Evolutionary conservation across 257 asterid species (phyloP), one percentile per base, ranked within the genome.

Genomic region (Forsythia suspensa): DNA sequence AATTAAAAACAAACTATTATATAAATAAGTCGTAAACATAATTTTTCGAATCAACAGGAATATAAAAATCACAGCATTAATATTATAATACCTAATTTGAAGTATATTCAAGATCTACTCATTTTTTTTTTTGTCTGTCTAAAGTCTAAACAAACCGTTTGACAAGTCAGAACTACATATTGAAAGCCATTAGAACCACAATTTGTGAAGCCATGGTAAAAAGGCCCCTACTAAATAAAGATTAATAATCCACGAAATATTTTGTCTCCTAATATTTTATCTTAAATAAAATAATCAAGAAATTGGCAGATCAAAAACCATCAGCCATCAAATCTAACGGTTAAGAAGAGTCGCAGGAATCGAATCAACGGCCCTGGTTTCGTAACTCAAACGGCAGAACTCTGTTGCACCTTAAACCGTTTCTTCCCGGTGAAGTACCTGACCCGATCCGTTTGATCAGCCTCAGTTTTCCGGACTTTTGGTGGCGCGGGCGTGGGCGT

Each of bases 321-420:
- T 63, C 34, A 66, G 44, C 4, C 55, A 72, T 69, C 38, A 4
- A 18, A 55, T 81, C 88, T 34, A 39, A 81, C 78, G 88, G 87
- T 81, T 76, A 79, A 18, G 44, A 74, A 36, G 75, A 48, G 13
- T 80, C 76, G 5, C 74, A 73, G 41, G 21, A 75, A 71, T 73
- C 80, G 48, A 78, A 79, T 86, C 88, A 24, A 83, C 74, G 81
- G 88, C 61, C 37, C 75, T n/a, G 18, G 74, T 67, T 39, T 44
- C 77, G n/a, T 29, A 29, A 29, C 34, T 29, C 34, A 29, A 29
- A 29, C n/a, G 16, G 44, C 77, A 67, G 29, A 83, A 65, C 79
- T 85, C 84, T 5, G 43, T 76, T 39, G 57, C 78, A 52, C 61
- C 78, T 37, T 82, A 77, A 42, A 59, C 63, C 76, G 21, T 73